phyloP scores from a whole-genome alignment of 495 filamentous ascomycete species.

The Hypoxylon fuscum region DNA sequence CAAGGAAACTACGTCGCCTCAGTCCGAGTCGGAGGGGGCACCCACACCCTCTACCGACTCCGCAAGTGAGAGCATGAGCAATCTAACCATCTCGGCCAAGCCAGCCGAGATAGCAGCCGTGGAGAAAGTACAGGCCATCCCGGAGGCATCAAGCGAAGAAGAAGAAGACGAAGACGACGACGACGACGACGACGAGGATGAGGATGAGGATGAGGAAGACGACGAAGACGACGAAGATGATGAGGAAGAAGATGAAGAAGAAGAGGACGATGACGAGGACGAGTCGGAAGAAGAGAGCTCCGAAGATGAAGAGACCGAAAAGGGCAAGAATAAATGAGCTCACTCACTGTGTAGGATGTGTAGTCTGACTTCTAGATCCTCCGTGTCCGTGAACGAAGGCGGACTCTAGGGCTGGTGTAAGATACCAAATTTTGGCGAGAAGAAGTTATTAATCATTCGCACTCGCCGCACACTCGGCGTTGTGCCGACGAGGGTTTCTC shows the following conservation, averaged over 20 bases:
- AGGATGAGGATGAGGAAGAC: constrained; percentile 38
- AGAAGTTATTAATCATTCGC: neutral
- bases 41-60: constrained; percentile 7
- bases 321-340: constrained; percentile 19
- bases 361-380: neutral
- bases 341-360: too few species aligned
- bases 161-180: constrained; percentile 21
- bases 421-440: constrained; percentile 21
- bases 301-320: constrained; percentile 26
- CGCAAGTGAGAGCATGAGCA: constrained; percentile 15
- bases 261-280: constrained; percentile 38
- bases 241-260: constrained; percentile 40
- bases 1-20: constrained; percentile 5
- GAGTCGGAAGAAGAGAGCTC: constrained; percentile 36
- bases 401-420: too few species aligned
- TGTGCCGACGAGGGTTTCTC: too few species aligned
- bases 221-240: constrained; percentile 40
- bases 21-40: neutral
- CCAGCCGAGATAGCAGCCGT: constrained; percentile 50
- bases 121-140: constrained; percentile 50
- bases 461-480: too few species aligned
- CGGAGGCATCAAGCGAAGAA: constrained; percentile 43
- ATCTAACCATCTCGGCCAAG: constrained; percentile 21
- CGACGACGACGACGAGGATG: constrained; percentile 28
- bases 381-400: too few species aligned